These are phyloP conservation scores for Kodamaea sp. DNA, from an alignment of 1,139 yeast species.

Conservation along the genomic window DNA sequence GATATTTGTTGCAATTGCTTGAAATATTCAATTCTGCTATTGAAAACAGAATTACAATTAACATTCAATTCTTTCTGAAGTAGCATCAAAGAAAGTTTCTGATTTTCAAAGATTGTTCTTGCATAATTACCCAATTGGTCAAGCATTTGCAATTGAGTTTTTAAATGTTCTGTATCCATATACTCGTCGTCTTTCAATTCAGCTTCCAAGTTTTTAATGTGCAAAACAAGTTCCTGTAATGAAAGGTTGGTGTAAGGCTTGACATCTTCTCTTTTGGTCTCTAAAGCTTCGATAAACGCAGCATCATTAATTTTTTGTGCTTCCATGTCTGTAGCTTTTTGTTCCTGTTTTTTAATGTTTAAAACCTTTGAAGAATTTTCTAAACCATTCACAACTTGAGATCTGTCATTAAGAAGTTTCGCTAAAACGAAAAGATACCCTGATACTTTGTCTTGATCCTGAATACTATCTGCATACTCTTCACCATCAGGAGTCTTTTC, in stretches of 20 bases:
- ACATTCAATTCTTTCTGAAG: slow-evolving; percentile 49
- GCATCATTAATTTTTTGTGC: slow-evolving; percentile 26
- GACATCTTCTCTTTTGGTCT: slow-evolving; percentile 24
- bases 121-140: slow-evolving; percentile 22
- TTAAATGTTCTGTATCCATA: slow-evolving; percentile 8
- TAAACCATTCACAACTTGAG: slow-evolving; percentile 26
- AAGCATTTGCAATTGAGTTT: slow-evolving; percentile 18
- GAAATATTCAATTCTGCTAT: slow-evolving; percentile 75
- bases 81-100: slow-evolving; percentile 34
- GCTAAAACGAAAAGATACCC: slow-evolving; percentile 62
- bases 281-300: slow-evolving; percentile 28
- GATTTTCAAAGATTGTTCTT: slow-evolving; percentile 36
- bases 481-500: slow-evolving; percentile 63
- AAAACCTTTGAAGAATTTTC: slow-evolving; percentile 21
- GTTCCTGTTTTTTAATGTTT: slow-evolving; percentile 24
- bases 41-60: slow-evolving; percentile 62
- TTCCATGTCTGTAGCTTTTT: slow-evolving; percentile 24
- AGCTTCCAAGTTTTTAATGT: slow-evolving; percentile 21
- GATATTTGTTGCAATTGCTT: slow-evolving; percentile 81
- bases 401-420: slow-evolving; percentile 54
- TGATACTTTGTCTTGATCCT: slow-evolving; percentile 68
- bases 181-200: slow-evolving; percentile 20
- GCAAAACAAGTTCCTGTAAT: slow-evolving; percentile 29
- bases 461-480: slow-evolving; percentile 71
- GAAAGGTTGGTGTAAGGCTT: slow-evolving; percentile 30